Evolutionary conservation across 2,329 filamentous ascomycete species (phyloP).

Genomic region (Trichoderma sp.): DNA sequence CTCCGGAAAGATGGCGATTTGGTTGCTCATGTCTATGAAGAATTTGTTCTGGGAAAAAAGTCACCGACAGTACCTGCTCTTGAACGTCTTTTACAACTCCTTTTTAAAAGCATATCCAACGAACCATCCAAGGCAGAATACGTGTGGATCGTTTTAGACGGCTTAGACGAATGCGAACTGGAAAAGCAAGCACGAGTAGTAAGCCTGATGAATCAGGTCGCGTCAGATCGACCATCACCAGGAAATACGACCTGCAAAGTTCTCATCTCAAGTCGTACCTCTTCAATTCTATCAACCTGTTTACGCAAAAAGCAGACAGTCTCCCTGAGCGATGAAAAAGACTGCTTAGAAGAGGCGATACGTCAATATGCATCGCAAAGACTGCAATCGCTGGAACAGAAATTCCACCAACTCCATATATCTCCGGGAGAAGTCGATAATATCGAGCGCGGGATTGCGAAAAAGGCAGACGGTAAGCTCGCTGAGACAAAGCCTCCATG

Average conservation of each 20-base stretch:
- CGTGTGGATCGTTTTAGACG: neutral
- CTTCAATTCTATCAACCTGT: neutral
- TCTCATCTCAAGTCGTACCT: neutral
- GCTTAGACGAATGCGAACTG: neutral
- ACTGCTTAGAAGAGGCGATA: neutral
- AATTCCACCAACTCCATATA: neutral
- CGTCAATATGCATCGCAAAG: neutral
- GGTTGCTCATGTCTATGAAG: neutral
- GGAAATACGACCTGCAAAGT: neutral
- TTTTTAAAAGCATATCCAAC: neutral
- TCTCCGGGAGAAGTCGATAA: neutral
- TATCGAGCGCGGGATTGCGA: neutral
- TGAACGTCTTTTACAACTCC: neutral
- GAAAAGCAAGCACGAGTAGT: neutral
- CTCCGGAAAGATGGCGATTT: neutral
- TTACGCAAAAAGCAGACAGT: neutral
- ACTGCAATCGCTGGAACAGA: neutral
- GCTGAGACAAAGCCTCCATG: fast-evolving
- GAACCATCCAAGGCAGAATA: neutral
- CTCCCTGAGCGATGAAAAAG: neutral
- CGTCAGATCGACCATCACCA: neutral
- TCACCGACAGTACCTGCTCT: neutral
- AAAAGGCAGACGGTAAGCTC: neutral
- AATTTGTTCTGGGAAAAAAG: neutral
- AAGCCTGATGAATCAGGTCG: neutral